Evolutionary conservation across 2,329 filamentous ascomycete genomes (phyloP).

Genomic region (Penicillium capsulatum): DNA sequence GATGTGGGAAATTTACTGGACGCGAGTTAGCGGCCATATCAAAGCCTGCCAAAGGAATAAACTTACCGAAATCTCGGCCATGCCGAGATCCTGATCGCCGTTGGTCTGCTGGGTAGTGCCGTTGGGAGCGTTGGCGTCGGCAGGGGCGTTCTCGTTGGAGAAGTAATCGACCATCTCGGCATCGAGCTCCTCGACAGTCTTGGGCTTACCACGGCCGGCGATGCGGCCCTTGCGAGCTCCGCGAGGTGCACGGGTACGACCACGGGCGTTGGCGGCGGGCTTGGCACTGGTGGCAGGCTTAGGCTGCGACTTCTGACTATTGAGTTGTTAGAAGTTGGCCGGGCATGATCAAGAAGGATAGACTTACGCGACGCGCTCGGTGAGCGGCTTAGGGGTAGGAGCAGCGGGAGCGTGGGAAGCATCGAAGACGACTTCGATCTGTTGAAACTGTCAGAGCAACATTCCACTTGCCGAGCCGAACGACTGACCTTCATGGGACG

Average conservation of each 20-base stretch:
- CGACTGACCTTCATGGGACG: conserved; percentile 84
- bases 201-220: conserved; percentile 65
- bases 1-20: conserved; percentile 4
- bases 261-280: conserved; percentile 50
- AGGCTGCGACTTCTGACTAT: conserved; percentile 64
- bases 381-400: conserved; percentile 66
- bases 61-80: conserved; percentile 55
- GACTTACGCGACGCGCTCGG: conserved; percentile 75
- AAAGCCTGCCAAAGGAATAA: not conserved
- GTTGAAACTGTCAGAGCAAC: conserved; percentile 7
- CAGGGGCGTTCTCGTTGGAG: conserved; percentile 41
- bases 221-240: conserved; percentile 52
- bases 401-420: conserved; percentile 67
- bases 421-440: conserved; percentile 90
- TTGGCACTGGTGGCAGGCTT: conserved; percentile 78
- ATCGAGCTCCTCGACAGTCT: conserved; percentile 93
- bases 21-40: not conserved
- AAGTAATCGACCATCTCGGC: conserved; percentile 98
- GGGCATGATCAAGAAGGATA: not conserved
- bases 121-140: conserved; percentile 43
- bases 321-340: conserved; percentile 22
- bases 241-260: conserved; percentile 43
- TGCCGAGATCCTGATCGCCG: conserved; percentile 50
- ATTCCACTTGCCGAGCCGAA: too few relatives aligned
- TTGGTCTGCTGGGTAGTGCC: conserved; percentile 49